phyloP scores from a whole-genome alignment of 2,329 filamentous ascomycete species.

The Rutstroemia sp. region DNA sequence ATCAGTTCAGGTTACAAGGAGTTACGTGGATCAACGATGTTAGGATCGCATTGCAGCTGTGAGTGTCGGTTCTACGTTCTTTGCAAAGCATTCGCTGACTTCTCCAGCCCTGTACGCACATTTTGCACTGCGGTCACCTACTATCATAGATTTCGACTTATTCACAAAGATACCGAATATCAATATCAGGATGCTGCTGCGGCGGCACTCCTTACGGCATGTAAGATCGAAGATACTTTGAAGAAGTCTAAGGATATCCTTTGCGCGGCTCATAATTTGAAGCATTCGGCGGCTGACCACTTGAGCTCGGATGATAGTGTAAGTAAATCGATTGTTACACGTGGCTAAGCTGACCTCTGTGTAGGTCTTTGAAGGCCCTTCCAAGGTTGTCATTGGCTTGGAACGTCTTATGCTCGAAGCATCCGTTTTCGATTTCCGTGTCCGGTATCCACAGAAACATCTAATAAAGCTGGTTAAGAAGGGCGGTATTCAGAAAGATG shows the following conservation, averaged over 20 bases:
- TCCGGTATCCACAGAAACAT: conserved; percentile 77
- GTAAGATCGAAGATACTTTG: conserved; percentile 95
- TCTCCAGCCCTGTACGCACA: conserved; percentile 70
- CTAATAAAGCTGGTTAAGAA: conserved; percentile 67
- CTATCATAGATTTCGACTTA: conserved; percentile 87
- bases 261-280: conserved; percentile 82
- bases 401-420: conserved; percentile 91
- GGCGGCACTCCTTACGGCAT: conserved; percentile 83
- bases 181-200: conserved; percentile 80
- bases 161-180: conserved; percentile 80
- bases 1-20: conserved; percentile 73
- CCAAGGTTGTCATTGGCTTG: conserved; percentile 77
- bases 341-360: background rate
- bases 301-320: conserved; percentile 77
- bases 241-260: conserved; percentile 95
- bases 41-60: conserved; percentile 72
- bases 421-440: conserved; percentile 88
- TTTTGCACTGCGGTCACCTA: conserved; percentile 88
- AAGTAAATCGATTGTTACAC: conserved; percentile 22
- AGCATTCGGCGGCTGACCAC: conserved; percentile 52
- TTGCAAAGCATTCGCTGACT: background rate
- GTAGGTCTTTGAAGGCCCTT: conserved; percentile 71
- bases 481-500: conserved; percentile 38
- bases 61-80: conserved; percentile 30
- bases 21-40: conserved; percentile 85